Percentiles rank a stretch among this genome's conserved stretches.
These are phyloP conservation scores for Pezicula carpinea DNA, from an alignment of 2,329 filamentous ascomycete genomes.

Conservation along the genomic window DNA sequence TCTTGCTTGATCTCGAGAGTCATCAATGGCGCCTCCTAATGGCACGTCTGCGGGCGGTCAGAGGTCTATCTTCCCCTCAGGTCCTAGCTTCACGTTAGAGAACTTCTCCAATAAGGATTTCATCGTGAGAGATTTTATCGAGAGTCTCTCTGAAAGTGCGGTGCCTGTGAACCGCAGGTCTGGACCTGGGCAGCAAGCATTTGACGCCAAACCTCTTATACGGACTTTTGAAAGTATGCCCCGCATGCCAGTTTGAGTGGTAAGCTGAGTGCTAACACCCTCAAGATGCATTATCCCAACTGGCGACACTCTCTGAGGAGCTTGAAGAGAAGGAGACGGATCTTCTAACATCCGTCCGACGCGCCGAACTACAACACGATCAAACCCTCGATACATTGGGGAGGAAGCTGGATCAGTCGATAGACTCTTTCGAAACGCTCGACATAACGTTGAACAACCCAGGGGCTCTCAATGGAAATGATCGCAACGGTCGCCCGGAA, in stretches of 20 bases:
- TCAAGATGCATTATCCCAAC: conserved; percentile 59
- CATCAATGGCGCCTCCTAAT: conserved; percentile 24
- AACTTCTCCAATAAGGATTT: conserved; percentile 90
- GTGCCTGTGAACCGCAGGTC: conserved; percentile 78
- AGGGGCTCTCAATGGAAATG: conserved; percentile 41
- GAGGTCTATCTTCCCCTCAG: conserved; percentile 64
- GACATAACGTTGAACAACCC: conserved; percentile 74
- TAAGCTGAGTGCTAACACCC: conserved; percentile 21
- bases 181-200: conserved; percentile 57
- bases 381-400: conserved; percentile 85
- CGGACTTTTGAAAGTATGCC: conserved; percentile 78
- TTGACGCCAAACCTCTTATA: conserved; percentile 96
- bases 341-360: conserved; percentile 79
- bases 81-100: conserved; percentile 80
- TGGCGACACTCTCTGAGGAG: conserved; percentile 72
- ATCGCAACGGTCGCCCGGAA: conserved; percentile 43
- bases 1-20: conserved; percentile 7
- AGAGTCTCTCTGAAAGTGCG: conserved; percentile 81
- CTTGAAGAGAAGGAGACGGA: conserved; percentile 89
- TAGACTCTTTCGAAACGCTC: conserved; percentile 85
- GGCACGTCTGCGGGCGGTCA: conserved; percentile 17
- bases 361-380: conserved; percentile 88
- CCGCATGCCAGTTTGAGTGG: not conserved
- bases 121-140: conserved; percentile 96
- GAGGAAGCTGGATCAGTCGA: conserved; percentile 84